These are phyloP conservation scores for Lantana camara DNA, from an alignment of 257 asterid species.

Conservation along the genomic window DNA sequence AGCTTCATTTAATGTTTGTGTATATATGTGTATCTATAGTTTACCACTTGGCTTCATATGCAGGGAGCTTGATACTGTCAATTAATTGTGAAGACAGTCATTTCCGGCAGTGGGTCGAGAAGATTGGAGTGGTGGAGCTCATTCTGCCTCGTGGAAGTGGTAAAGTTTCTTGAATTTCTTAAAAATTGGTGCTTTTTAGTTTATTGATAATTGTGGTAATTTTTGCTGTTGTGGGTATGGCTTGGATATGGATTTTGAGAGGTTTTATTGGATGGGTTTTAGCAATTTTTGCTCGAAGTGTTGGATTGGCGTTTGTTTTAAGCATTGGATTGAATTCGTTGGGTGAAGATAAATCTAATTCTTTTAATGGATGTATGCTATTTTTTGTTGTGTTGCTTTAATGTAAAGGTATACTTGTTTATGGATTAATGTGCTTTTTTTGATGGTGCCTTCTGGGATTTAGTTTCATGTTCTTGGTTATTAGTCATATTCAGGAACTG, in stretches of 20 bases:
- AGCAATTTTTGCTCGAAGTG: slow-evolving; percentile 22
- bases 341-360: slow-evolving; percentile 31
- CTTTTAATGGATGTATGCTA: slow-evolving; percentile 16
- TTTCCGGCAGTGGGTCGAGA: slow-evolving; percentile 31
- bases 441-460: slow-evolving; percentile 20
- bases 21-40: slow-evolving; percentile 8
- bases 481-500: slow-evolving; percentile 23
- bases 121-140: slow-evolving; percentile 22
- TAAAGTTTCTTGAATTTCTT: slow-evolving; percentile 40
- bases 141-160: slow-evolving; percentile 39
- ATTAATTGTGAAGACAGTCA: slow-evolving; percentile 34
- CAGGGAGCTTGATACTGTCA: slow-evolving; percentile 12
- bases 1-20: neutral
- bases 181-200: slow-evolving; percentile 5
- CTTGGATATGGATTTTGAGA: slow-evolving; percentile 25
- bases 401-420: slow-evolving; percentile 24
- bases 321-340: slow-evolving; percentile 32
- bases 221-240: slow-evolving; percentile 37
- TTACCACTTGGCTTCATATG: slow-evolving; percentile 18
- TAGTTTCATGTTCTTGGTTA: slow-evolving; percentile 12
- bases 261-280: slow-evolving; percentile 34
- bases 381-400: slow-evolving; percentile 28
- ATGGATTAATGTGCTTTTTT: slow-evolving; percentile 25
- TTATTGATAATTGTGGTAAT: slow-evolving; percentile 5
- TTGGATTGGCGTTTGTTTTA: slow-evolving; percentile 28